A percentile compares a stretch with the other conserved stretches of the same genome.
Evolutionary conservation across 2,329 filamentous ascomycete species (phyloP).

Genomic region (Talaromyces sp.): DNA sequence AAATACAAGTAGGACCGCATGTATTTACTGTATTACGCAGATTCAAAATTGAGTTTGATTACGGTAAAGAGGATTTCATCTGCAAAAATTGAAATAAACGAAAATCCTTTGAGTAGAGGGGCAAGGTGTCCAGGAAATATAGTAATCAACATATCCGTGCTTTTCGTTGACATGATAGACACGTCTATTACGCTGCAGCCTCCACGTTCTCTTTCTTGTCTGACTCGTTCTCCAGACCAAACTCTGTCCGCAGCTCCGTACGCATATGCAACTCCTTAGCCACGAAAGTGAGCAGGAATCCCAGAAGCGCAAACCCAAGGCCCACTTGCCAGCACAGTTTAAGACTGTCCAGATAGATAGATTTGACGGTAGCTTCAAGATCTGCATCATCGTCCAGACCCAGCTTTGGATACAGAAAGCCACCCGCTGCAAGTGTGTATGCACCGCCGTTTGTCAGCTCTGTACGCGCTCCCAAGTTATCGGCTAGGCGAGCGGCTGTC

Average conservation of each 20-base stretch:
- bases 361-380: background rate
- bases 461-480: background rate
- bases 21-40: background rate
- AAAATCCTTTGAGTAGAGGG: background rate
- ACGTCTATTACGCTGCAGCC: background rate
- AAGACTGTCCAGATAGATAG: background rate
- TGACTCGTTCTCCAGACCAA: background rate
- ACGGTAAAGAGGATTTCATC: background rate
- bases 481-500: background rate
- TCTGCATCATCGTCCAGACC: background rate
- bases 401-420: background rate
- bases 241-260: constrained; percentile 5
- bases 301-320: background rate
- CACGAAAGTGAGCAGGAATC: background rate
- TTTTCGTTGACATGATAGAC: background rate
- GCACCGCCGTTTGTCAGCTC: constrained; percentile 11
- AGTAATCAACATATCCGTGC: background rate
- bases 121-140: background rate
- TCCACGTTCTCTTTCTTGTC: background rate
- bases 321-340: constrained; percentile 2
- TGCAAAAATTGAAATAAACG: background rate
- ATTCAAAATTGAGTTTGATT: background rate
- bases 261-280: background rate
- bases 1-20: background rate
- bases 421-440: background rate